Evolutionary conservation across 2,329 filamentous ascomycete species (phyloP).

Genomic region (Pseudocercospora fijiensis): DNA sequence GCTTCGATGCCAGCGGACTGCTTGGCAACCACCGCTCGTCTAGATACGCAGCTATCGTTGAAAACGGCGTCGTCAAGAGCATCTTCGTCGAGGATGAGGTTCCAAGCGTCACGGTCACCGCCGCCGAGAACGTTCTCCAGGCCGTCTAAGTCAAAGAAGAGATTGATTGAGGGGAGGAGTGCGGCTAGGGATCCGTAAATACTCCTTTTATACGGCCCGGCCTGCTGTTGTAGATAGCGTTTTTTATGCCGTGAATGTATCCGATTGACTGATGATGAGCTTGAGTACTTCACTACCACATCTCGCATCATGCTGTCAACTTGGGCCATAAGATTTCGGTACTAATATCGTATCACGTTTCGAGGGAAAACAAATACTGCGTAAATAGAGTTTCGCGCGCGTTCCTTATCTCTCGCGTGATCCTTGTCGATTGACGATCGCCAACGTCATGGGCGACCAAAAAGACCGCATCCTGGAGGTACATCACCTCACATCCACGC

Average conservation of each 20-base stretch:
- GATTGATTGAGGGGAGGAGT: background rate
- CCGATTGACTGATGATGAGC: background rate
- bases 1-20: conserved; percentile 29
- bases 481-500: background rate
- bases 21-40: conserved; percentile 31
- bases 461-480: background rate
- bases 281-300: background rate
- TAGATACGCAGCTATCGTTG: conserved; percentile 30
- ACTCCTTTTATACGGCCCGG: background rate
- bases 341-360: too few species aligned
- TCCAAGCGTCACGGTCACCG: conserved; percentile 28
- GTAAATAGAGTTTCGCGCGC: background rate
- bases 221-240: background rate
- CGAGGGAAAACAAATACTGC: background rate
- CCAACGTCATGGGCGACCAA: conserved; percentile 1
- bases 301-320: background rate
- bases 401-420: conserved; percentile 9
- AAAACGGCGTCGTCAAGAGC: conserved; percentile 25
- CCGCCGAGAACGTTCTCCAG: conserved; percentile 27
- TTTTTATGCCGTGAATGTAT: background rate
- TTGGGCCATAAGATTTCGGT: too few species aligned
- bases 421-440: conserved; percentile 6
- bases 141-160: conserved; percentile 13
- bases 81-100: conserved; percentile 33
- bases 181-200: background rate